Percentiles rank a stretch among this genome's conserved stretches.
phyloP scores from a whole-genome alignment of 306 rosid genomes.

The Albizia julibrissin region DNA sequence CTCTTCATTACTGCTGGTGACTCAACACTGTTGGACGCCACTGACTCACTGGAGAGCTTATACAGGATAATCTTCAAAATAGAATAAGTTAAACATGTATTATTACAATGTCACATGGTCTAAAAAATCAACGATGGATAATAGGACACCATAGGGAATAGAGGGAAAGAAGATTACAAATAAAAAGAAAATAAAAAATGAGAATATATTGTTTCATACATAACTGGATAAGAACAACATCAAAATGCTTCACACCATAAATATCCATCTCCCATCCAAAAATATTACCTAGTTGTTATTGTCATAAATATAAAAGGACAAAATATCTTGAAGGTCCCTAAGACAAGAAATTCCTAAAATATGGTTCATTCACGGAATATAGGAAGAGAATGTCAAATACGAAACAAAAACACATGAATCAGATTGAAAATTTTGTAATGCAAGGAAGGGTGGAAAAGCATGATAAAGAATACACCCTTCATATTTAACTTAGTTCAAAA shows the following conservation, averaged over 20 bases:
- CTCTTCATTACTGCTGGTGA: slow-evolving; percentile 46
- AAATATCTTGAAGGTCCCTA: neutral
- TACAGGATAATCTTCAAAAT: slow-evolving; percentile 80
- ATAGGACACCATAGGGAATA: neutral
- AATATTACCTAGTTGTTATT: neutral
- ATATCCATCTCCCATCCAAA: neutral
- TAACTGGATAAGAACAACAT: neutral
- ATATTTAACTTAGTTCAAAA: neutral
- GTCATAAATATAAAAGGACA: neutral
- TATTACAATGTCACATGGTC: slow-evolving; percentile 25
- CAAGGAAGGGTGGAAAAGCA: neutral
- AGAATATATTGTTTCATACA: neutral
- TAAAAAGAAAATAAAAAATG: neutral
- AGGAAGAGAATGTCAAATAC: neutral
- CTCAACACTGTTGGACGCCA: slow-evolving; percentile 41
- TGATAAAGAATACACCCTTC: neutral
- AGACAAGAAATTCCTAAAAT: neutral
- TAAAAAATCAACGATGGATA: neutral
- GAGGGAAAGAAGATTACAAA: neutral
- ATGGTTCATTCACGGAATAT: neutral
- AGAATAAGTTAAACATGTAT: slow-evolving; percentile 31
- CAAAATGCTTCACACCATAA: neutral
- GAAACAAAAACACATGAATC: neutral
- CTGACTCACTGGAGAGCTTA: slow-evolving; percentile 64
- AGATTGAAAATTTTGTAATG: neutral